Evolutionary conservation across 352 stramenopile genomes (phyloP).

Genomic region (Pelagophyceae sp.): DNA sequence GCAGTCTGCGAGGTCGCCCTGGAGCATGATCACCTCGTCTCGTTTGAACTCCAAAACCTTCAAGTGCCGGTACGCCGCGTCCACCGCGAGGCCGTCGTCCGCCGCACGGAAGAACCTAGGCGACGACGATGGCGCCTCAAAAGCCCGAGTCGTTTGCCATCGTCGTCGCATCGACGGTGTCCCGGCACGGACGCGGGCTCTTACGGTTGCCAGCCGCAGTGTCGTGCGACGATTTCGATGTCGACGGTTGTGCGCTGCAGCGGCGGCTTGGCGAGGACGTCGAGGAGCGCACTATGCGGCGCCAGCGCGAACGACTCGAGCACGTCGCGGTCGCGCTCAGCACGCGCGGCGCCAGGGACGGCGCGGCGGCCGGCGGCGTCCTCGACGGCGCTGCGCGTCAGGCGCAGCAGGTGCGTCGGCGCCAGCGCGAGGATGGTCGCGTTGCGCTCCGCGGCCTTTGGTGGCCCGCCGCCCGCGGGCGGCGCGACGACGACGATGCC

Average conservation of each 20-base stretch:
- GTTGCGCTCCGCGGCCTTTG: neutral
- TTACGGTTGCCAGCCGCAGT: slow-evolving; percentile 2
- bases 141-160: no score
- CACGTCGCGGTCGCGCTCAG: neutral
- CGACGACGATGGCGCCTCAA: no score
- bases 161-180: no score
- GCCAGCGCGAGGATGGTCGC: neutral
- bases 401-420: neutral
- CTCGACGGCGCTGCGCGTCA: neutral
- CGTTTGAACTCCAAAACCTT: neutral
- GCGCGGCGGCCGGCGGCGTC: neutral
- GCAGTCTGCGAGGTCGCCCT: slow-evolving; percentile 1
- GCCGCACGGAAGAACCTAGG: neutral
- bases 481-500: neutral
- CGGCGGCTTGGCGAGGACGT: neutral
- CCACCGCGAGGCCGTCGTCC: neutral
- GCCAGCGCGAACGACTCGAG: neutral
- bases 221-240: neutral
- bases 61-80: neutral
- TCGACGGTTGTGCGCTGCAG: neutral
- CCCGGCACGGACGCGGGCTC: no score
- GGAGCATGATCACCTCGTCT: neutral
- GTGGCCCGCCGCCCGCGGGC: neutral
- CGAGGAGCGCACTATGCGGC: neutral
- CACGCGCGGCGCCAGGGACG: no score